Percentiles rank a stretch among this genome's conserved stretches.
Conservation (phyloP, 1,284 basidiomycete genomes). For the Papiliotrema laurentii region DNA sequence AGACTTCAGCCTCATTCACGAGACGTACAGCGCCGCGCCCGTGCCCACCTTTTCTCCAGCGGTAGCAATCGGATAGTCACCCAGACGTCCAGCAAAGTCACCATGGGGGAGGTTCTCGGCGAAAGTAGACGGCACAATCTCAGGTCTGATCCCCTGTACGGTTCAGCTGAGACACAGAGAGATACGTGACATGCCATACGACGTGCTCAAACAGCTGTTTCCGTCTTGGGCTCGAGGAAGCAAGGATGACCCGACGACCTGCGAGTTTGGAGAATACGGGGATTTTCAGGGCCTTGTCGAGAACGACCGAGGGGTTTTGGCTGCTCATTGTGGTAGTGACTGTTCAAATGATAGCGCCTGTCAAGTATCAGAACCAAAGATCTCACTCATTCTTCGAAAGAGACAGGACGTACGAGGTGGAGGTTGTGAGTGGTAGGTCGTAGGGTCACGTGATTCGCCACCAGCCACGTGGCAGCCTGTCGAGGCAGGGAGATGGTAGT, state of each 20-base stretch:
- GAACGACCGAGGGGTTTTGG: constrained; percentile 50
- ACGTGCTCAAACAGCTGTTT: constrained; percentile 67
- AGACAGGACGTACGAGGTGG: no score
- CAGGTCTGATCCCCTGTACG: constrained; percentile 71
- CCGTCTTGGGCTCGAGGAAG: constrained; percentile 78
- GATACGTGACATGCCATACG: no score
- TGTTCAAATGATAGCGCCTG: no score
- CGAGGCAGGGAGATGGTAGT: no score
- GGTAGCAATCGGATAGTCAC: constrained; percentile 91
- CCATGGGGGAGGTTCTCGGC: constrained; percentile 70
- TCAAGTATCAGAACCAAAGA: no score
- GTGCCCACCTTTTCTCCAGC: constrained; percentile 71
- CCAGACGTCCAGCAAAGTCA: constrained; percentile 65
- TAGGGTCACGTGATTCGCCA: no score
- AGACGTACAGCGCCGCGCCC: not conserved
- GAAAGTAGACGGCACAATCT: constrained; percentile 84
- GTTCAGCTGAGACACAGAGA: not conserved
- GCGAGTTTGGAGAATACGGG: constrained; percentile 67
- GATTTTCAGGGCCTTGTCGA: constrained; percentile 64
- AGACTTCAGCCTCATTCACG: not conserved
- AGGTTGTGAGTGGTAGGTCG: no score
- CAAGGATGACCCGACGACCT: constrained; percentile 70
- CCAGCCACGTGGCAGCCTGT: no score
- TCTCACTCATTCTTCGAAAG: no score
- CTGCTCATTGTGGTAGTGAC: constrained; percentile 10